A percentile compares a stretch with the other conserved stretches of the same genome.
These are phyloP conservation scores for Eucalyptus polyanthemos DNA, from an alignment of 345 rosid genomes.

Conservation along the genomic window DNA sequence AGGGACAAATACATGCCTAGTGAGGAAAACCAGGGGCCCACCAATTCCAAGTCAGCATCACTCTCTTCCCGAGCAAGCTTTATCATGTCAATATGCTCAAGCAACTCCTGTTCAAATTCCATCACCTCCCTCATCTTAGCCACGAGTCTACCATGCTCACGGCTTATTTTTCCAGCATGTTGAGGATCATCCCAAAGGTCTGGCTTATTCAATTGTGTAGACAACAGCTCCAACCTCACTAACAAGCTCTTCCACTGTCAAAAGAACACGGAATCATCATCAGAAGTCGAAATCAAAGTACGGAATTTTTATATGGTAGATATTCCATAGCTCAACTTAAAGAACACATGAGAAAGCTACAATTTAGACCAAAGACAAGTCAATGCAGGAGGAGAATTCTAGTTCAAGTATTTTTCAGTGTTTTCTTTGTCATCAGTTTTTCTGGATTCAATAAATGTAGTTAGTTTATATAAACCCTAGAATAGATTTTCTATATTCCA, in stretches of 20 bases:
- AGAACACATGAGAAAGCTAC: not conserved
- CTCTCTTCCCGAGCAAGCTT: constrained; percentile 87
- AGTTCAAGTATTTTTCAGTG: not conserved
- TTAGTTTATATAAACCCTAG: not conserved
- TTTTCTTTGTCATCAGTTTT: not conserved
- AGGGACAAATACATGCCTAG: constrained; percentile 51
- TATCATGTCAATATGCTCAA: constrained; percentile 93
- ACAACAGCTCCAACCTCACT: constrained; percentile 51
- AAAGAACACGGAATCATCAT: not conserved
- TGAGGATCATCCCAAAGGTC: constrained; percentile 86
- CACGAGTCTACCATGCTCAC: constrained; percentile 74
- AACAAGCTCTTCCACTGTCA: constrained; percentile 73
- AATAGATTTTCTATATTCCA: not conserved
- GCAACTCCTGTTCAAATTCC: constrained; percentile 65
- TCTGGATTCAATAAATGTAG: not conserved
- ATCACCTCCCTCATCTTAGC: constrained; percentile 67
- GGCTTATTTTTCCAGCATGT: constrained; percentile 79
- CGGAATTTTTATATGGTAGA: not conserved
- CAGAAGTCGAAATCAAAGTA: not conserved
- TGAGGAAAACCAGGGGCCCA: constrained; percentile 49
- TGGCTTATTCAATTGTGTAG: constrained; percentile 56
- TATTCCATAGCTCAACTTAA: not conserved
- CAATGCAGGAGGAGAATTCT: not conserved
- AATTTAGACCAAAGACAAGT: not conserved
- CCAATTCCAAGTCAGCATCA: constrained; percentile 87